Percentiles rank a stretch among this genome's conserved stretches.
Conservation (phyloP, 2,329 filamentous ascomycete species). For the Colletotrichum salicis region DNA sequence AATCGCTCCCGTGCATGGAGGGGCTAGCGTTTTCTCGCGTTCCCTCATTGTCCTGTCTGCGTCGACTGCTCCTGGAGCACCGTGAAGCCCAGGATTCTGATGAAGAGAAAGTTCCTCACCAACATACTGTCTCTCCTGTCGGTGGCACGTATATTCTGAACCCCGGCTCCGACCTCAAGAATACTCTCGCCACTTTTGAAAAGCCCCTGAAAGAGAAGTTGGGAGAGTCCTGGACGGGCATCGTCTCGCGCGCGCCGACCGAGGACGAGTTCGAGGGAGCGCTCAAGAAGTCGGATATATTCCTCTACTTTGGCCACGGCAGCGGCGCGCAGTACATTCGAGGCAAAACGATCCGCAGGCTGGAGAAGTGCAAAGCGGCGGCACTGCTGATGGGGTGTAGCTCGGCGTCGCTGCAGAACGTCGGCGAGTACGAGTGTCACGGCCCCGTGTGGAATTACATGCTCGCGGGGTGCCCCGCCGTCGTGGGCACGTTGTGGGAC, state of each 20-base stretch:
- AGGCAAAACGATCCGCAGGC: constrained; percentile 80
- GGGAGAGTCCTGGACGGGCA: constrained; percentile 75
- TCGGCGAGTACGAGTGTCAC: constrained; percentile 89
- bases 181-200: constrained; percentile 81
- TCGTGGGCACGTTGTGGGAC: constrained; percentile 96
- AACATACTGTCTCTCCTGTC: constrained; percentile 62
- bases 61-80: constrained; percentile 75
- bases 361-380: constrained; percentile 79
- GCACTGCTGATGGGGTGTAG: constrained; percentile 95
- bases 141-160: constrained; percentile 87
- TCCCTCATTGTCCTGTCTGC: constrained; percentile 84
- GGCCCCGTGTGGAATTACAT: constrained; percentile 94
- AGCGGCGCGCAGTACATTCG: constrained; percentile 95
- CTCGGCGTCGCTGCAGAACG: constrained; percentile 82
- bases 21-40: constrained; percentile 84
- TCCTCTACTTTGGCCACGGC: constrained; percentile 97
- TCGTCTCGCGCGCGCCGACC: constrained; percentile 75
- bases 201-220: constrained; percentile 70
- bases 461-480: constrained; percentile 84
- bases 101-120: constrained; percentile 43
- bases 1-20: constrained; percentile 88
- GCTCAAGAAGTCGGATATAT: constrained; percentile 74
- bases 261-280: constrained; percentile 81
- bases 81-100: constrained; percentile 9
- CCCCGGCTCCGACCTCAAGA: constrained; percentile 83